Evolutionary conservation across 306 rosid genomes (phyloP), one percentile per base, ranked within the genome.

Genomic region (Dicorynia guianensis): DNA sequence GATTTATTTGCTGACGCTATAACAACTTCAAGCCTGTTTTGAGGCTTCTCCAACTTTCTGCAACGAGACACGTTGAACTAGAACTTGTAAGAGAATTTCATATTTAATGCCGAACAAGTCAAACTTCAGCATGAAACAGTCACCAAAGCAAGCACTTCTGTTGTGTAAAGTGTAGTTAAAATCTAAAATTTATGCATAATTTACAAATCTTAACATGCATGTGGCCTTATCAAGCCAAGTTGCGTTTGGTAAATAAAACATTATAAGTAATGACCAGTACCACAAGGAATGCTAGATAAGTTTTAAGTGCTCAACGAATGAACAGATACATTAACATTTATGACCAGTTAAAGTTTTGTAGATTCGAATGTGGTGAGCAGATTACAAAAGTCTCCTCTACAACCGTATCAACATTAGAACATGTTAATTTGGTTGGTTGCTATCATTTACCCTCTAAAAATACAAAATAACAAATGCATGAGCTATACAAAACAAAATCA

Each of bases 21-120:
- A 17, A 63, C 63, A 53, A 30, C 63, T 60, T 11, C 73, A 70
- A 18, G 77, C 60, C 83, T 82, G 76, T 63, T 18, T 70, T 38
- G 83, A 34, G 81, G 59, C 67, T 73, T 83, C 84, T 85, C 57
- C 89, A 56, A 82, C 84, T 74, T 65, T 82, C 93, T 87, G 87
- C 89, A 69, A 62, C 36, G 34, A 86, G 63, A 58, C 56, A 83
- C 17, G 64, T 14, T 25, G 65, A 60, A 52, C 36, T 14, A 53
- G 30, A 77, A 72, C 18, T 11, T 5, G 36, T 34, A 33, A 53
- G 55, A 67, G 34, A 38, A 9, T 38, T 59, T 10, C 17, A 46
- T 9, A 12, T 18, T 47, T 46, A 20, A 63, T 7, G 63, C 53
- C 46, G 19, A 63, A 2, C 6, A 46, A 36, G 40, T 59, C 42